A percentile compares a stretch with the other conserved stretches of the same genome.
Conservation (phyloP, 768 basidiomycete species). For the Termitomyces sp. region DNA sequence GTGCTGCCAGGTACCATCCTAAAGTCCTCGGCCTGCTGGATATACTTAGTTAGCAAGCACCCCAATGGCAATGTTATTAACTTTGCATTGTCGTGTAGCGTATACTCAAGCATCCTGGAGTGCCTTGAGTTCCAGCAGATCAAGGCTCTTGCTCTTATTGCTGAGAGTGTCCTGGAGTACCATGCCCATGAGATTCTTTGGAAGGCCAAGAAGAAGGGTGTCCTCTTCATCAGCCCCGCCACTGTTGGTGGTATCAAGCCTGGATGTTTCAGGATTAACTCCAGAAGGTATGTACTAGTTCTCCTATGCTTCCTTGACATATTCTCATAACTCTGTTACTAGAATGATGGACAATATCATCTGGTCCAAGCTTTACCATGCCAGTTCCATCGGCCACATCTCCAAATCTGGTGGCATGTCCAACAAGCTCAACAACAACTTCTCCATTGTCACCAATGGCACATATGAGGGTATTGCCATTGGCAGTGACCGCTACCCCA, state of each 20-base stretch:
- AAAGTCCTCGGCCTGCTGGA: no score
- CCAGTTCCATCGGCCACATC: conserved; percentile 97
- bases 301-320: background rate
- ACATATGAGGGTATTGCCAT: conserved; percentile 99
- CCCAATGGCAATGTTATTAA: conserved; percentile 97
- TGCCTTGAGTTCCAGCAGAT: conserved; percentile 61
- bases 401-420: conserved; percentile 99
- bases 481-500: conserved; percentile 98
- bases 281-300: conserved; percentile 70
- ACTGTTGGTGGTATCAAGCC: conserved; percentile 99
- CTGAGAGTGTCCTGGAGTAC: conserved; percentile 97
- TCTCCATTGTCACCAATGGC: conserved; percentile 92
- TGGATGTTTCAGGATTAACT: conserved; percentile 99
- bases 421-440: conserved; percentile 99
- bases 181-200: conserved; percentile 95
- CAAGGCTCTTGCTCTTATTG: conserved; percentile 82
- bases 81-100: conserved; percentile 92
- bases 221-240: conserved; percentile 91
- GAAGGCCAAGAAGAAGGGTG: conserved; percentile 77
- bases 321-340: background rate
- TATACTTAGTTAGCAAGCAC: conserved; percentile 92
- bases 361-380: conserved; percentile 95
- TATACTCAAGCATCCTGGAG: conserved; percentile 93
- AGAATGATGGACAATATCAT: conserved; percentile 99
- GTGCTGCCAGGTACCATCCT: no score